Base-by-base conservation (phyloP, 2,329 filamentous ascomycete genomes). In the Curvularia sp. region DNA sequence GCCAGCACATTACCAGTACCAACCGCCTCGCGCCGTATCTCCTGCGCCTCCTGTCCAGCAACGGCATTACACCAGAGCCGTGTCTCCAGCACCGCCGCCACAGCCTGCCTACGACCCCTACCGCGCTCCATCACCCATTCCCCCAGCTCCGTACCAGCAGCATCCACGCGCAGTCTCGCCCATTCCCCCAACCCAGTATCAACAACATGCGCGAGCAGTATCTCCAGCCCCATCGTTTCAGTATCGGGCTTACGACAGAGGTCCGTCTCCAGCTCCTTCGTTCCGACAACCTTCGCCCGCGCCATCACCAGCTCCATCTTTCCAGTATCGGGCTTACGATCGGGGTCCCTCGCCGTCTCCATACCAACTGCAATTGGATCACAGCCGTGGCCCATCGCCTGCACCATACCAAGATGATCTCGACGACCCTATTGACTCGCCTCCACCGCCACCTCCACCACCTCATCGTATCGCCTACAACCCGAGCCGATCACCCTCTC, bases 391-490 rank as follows among this genome's bases (percentile, higher is more conserved):
- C 28, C 43, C 43, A 13, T 47, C 43, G 2, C 43, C 43, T 19
- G 43, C 43, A 8, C 43, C 43, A 18, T 47, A 47, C 28, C 43
- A 47, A 23, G 57, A 67, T 13, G 54, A 64, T 9, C 50, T 55
- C 10, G 67, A 73, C 34, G 63, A 68, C 38, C 38, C 48, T 7
- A 41, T 69, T 19, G 75, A 80, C 19, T 89, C 90, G 18, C 92
- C 93, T 7, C 92, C 93, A 1, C 92, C 93, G 1, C 88, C 92
- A 2, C 93, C 93, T 8, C 92, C 93, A 6, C 93, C 96, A 63
- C 89, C 93, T 7, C 92, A 93, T 76, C 83, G 86, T 60, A 79
- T 86, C 42, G 79, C 80, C 6, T 84, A 87, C 59, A 80, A 81
- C 61, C 79, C 76, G 3, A 79, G 74, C 60, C 69, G 74, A 67